These are phyloP conservation scores for Lanmaoa pseudosensibilis DNA, from an alignment of 768 basidiomycete genomes.

Conservation along the genomic window DNA sequence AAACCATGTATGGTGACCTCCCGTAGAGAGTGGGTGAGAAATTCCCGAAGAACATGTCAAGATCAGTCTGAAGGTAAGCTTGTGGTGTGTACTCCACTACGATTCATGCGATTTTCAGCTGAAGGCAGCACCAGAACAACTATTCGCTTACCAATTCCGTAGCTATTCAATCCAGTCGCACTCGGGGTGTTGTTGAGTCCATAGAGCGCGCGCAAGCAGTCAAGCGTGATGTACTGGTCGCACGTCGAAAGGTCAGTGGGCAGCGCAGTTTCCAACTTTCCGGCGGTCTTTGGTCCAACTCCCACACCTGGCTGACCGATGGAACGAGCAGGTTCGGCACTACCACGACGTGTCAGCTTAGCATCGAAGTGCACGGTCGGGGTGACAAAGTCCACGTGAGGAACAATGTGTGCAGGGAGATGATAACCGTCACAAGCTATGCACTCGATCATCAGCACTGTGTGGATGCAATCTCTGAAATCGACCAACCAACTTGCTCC, in stretches of 20 bases:
- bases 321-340: slow-evolving; percentile 7
- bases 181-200: slow-evolving; percentile 13
- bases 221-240: slow-evolving; percentile 31
- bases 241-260: slow-evolving; percentile 21
- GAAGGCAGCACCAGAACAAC: not conserved
- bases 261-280: slow-evolving; percentile 1
- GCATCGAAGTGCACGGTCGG: slow-evolving; percentile 36
- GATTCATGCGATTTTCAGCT: not conserved
- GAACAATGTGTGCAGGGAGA: slow-evolving; percentile 30
- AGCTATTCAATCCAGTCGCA: slow-evolving; percentile 24
- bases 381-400: slow-evolving; percentile 36
- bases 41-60: slow-evolving; percentile 32
- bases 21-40: slow-evolving; percentile 27
- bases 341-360: slow-evolving; percentile 18
- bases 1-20: slow-evolving; percentile 26
- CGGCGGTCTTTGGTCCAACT: slow-evolving; percentile 24
- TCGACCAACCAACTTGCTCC: slow-evolving; percentile 30
- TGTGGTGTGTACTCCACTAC: slow-evolving; percentile 36
- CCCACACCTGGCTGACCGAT: slow-evolving; percentile 19
- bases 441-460: not conserved
- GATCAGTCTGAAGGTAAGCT: slow-evolving; percentile 30
- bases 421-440: slow-evolving; percentile 36
- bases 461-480: not conserved
- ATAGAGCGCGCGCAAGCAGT: slow-evolving; percentile 34
- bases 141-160: slow-evolving; percentile 27